Conservation (phyloP, 768 basidiomycete genomes). For the Rhodotorula graminis region DNA sequence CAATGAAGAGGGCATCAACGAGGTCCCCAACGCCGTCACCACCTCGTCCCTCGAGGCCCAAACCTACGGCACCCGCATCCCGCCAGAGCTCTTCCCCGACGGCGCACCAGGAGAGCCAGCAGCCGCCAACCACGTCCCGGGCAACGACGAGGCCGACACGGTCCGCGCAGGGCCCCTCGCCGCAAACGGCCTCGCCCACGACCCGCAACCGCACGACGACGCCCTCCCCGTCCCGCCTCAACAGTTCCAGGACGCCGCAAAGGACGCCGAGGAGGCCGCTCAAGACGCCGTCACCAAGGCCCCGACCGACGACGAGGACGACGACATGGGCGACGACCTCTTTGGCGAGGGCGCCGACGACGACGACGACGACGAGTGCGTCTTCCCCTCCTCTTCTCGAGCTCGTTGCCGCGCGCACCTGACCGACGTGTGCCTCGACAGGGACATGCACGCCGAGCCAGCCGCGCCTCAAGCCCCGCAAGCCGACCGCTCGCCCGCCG, state of each 20-base stretch:
- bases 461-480: background rate
- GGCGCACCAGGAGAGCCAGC: slow-evolving; percentile 4
- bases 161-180: background rate
- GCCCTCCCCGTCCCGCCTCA: background rate
- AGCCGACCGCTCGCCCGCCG: slow-evolving; percentile 43
- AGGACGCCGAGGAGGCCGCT: background rate
- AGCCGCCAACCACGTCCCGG: slow-evolving; percentile 21
- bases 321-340: slow-evolving; percentile 23
- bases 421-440: background rate
- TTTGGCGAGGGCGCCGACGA: slow-evolving; percentile 24
- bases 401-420: background rate
- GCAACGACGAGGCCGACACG: slow-evolving; percentile 7
- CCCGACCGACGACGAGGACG: slow-evolving; percentile 20
- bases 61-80: slow-evolving; percentile 1
- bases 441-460: background rate
- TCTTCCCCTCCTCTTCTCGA: background rate
- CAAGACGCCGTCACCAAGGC: background rate
- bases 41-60: background rate
- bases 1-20: slow-evolving; percentile 6
- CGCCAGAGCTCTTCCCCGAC: slow-evolving; percentile 24
- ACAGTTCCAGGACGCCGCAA: background rate
- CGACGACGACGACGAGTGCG: slow-evolving; percentile 34
- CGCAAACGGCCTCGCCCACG: background rate
- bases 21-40: slow-evolving; percentile 16
- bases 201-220: background rate